Percentiles rank a stretch among this genome's conserved stretches.
Evolutionary conservation across 169 alveolate species (phyloP).

Genomic region (Plasmodium relictum): DNA sequence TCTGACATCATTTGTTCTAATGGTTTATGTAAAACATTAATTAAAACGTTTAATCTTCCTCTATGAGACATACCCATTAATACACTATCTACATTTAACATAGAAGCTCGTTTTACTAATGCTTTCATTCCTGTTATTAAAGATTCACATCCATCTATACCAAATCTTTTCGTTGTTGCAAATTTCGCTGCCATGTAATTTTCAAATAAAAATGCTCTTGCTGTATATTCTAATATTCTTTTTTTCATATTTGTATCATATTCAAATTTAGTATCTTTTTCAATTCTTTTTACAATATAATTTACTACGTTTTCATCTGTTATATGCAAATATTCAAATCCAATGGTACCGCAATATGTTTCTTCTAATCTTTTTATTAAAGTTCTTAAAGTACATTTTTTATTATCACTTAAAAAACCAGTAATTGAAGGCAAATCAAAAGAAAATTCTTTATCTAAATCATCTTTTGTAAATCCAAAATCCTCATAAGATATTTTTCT

Average conservation of each 20-base stretch:
- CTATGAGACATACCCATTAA: slow-evolving; percentile 97
- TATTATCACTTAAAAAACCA: slow-evolving; percentile 44
- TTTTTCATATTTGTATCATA: slow-evolving; percentile 64
- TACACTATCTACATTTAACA: slow-evolving; percentile 88
- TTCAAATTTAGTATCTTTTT: slow-evolving; percentile 68
- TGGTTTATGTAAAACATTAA: slow-evolving; percentile 93
- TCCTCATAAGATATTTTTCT: slow-evolving; percentile 37
- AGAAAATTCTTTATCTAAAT: slow-evolving; percentile 47
- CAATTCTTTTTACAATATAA: slow-evolving; percentile 81
- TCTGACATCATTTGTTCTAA: slow-evolving; percentile 92
- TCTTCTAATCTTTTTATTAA: slow-evolving; percentile 74
- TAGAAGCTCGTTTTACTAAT: slow-evolving; percentile 53
- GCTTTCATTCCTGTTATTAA: slow-evolving; percentile 90
- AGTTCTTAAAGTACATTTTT: slow-evolving; percentile 71
- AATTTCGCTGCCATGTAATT: slow-evolving; percentile 85
- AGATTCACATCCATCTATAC: slow-evolving; percentile 95
- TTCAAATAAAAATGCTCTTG: slow-evolving; percentile 84
- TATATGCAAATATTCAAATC: slow-evolving; percentile 83
- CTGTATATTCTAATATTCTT: slow-evolving; percentile 70
- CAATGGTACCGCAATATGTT: slow-evolving; percentile 83
- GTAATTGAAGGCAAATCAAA: slow-evolving; percentile 73
- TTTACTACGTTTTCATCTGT: slow-evolving; percentile 78
- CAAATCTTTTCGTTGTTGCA: slow-evolving; percentile 95
- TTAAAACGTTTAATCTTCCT: slow-evolving; percentile 94
- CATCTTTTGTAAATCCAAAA: slow-evolving; percentile 69